These are phyloP conservation scores for Alternaria hordeiaustralica DNA, from an alignment of 2,329 filamentous ascomycete genomes.

Conservation along the genomic window DNA sequence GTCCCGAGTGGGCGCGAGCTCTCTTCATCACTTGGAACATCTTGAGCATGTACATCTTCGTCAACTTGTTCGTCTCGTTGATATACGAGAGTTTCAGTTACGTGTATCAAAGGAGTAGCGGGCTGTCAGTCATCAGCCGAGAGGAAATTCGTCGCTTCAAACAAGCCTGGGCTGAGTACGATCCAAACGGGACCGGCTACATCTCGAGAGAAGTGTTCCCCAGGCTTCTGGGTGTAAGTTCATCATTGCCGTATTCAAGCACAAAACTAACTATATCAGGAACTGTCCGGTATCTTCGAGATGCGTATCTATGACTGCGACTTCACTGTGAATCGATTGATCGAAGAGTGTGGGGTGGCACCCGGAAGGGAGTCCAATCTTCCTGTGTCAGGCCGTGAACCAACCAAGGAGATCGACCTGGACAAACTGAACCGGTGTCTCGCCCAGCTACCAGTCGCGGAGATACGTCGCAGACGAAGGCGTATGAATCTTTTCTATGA, in stretches of 20 bases:
- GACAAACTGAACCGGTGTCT: constrained; percentile 76
- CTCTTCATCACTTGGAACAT: constrained; percentile 98
- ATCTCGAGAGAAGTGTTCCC: constrained; percentile 92
- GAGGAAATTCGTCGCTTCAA: constrained; percentile 97
- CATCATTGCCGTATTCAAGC: neutral
- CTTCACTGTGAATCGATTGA: constrained; percentile 82
- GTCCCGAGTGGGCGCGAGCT: constrained; percentile 82
- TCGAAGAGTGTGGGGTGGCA: constrained; percentile 79
- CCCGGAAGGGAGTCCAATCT: constrained; percentile 58
- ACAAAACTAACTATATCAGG: constrained; percentile 47
- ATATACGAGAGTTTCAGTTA: constrained; percentile 99
- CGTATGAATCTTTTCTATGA: constrained; percentile 96
- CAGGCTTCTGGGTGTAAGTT: constrained; percentile 75
- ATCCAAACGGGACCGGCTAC: constrained; percentile 88
- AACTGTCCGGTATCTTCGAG: constrained; percentile 93
- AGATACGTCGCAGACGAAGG: constrained; percentile 76
- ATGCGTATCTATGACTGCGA: constrained; percentile 96
- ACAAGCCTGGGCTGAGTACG: constrained; percentile 95
- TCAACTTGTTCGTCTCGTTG: constrained; percentile 95
- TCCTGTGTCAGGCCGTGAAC: constrained; percentile 51
- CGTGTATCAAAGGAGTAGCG: constrained; percentile 94
- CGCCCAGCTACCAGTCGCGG: constrained; percentile 72
- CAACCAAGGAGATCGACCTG: constrained; percentile 67
- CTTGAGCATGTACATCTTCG: constrained; percentile 99
- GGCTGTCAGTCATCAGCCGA: constrained; percentile 86